Conservation (phyloP, 1,284 basidiomycete genomes). For the Malassezia brasiliensis region DNA sequence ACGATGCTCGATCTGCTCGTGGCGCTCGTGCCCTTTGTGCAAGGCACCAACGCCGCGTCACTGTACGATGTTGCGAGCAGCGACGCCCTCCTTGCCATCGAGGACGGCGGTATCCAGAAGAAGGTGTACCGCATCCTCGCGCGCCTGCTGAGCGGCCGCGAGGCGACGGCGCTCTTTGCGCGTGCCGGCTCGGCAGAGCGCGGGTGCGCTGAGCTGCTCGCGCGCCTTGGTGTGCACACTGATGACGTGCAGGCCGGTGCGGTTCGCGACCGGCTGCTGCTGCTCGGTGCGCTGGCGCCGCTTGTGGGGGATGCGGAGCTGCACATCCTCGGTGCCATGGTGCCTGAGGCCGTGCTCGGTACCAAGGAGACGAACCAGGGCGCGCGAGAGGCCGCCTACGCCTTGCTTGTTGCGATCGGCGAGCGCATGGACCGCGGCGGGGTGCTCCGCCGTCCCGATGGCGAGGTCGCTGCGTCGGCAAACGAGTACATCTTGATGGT, state of each 20-base stretch:
- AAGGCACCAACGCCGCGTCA: conserved; percentile 24
- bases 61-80: conserved; percentile 53
- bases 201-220: conserved; percentile 27
- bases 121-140: conserved; percentile 82
- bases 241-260: conserved; percentile 66
- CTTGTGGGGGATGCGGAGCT: conserved; percentile 63
- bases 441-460: conserved; percentile 58
- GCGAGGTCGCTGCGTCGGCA: conserved; percentile 62
- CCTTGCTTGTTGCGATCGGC: conserved; percentile 82
- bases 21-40: conserved; percentile 61
- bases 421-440: conserved; percentile 83
- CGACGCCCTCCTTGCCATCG: conserved; percentile 55
- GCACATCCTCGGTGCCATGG: conserved; percentile 74
- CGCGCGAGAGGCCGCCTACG: conserved; percentile 78
- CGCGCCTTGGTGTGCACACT: conserved; percentile 32
- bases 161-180: conserved; percentile 17
- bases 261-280: conserved; percentile 70
- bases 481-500: conserved; percentile 97
- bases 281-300: conserved; percentile 66
- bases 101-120: conserved; percentile 79
- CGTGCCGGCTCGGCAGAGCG: conserved; percentile 7
- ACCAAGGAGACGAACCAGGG: conserved; percentile 97
- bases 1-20: conserved; percentile 84
- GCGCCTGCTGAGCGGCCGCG: conserved; percentile 49
- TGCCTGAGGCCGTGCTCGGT: conserved; percentile 91